A percentile compares a stretch with the other conserved stretches of the same genome.
Evolutionary conservation across 2,329 filamentous ascomycete genomes (phyloP).

Genomic region (Fusarium sp.): DNA sequence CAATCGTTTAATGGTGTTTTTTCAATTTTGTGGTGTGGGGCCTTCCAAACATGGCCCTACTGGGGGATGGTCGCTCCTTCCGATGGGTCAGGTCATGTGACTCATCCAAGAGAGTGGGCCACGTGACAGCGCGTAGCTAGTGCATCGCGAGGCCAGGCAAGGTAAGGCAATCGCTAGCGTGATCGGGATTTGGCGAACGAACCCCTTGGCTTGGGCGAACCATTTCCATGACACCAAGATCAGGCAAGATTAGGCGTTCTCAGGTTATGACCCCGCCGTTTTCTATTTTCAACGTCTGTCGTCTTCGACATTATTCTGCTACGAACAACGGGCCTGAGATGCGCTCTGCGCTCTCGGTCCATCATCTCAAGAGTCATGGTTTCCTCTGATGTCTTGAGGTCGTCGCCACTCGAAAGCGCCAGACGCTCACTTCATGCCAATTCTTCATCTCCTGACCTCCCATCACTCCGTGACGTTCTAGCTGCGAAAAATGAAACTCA

Average conservation of each 20-base stretch:
- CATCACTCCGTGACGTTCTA: constrained; percentile 64
- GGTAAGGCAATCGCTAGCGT: constrained; percentile 22
- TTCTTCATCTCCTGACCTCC: constrained; percentile 69
- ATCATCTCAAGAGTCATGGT: constrained; percentile 50
- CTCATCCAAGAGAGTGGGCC: constrained; percentile 15
- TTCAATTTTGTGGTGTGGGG: constrained; percentile 49
- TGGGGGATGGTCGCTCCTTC: background rate
- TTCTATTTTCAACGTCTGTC: constrained; percentile 13
- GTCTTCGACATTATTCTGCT: constrained; percentile 49
- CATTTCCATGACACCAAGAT: constrained; percentile 21
- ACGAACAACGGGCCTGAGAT: constrained; percentile 52
- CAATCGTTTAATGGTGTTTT: constrained; percentile 27
- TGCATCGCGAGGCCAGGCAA: constrained; percentile 26
- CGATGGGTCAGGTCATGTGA: constrained; percentile 50
- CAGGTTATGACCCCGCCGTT: constrained; percentile 32
- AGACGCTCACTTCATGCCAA: constrained; percentile 50
- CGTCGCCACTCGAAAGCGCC: constrained; percentile 51
- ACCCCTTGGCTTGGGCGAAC: constrained; percentile 32
- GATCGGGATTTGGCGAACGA: constrained; percentile 16
- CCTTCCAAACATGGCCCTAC: constrained; percentile 23
- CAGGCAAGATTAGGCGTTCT: constrained; percentile 29
- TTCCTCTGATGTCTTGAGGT: constrained; percentile 52
- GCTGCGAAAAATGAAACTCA: constrained; percentile 54
- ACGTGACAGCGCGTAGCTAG: constrained; percentile 52
- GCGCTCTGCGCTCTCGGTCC: constrained; percentile 62